A percentile compares a stretch with the other conserved stretches of the same genome.
Evolutionary conservation across 2,329 filamentous ascomycete species (phyloP).

Genomic region (Phaeophleospora eucalypticola): DNA sequence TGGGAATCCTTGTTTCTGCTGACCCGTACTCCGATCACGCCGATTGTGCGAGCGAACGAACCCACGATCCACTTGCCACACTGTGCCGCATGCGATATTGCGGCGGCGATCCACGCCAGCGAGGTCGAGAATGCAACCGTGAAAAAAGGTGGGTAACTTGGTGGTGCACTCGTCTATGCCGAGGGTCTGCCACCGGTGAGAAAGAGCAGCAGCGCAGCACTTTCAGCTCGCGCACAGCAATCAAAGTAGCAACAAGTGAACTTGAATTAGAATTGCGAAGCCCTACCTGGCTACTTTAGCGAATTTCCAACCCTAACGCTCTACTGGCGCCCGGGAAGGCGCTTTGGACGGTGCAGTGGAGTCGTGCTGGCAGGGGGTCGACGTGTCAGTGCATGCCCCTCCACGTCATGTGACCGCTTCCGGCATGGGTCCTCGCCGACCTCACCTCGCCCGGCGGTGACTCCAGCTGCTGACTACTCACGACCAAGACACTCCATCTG

Average conservation of each 20-base stretch:
- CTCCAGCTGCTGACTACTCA: not conserved
- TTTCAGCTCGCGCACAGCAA: not conserved
- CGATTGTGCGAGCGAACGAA: no score
- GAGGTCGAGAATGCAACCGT: no score
- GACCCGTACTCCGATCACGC: no score
- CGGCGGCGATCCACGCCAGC: no score
- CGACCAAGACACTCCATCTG: no score
- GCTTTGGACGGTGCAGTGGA: not conserved
- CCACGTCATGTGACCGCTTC: not conserved
- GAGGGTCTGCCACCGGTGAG: not conserved
- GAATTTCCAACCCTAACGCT: not conserved
- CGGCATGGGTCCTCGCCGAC: not conserved
- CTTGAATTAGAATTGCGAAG: not conserved
- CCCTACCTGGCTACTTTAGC: not conserved
- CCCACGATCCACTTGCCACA: no score
- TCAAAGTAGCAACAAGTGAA: not conserved
- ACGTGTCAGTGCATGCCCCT: not conserved
- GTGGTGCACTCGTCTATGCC: not conserved
- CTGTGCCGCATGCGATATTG: no score
- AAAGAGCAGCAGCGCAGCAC: not conserved
- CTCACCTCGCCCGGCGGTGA: not conserved
- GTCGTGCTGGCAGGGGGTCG: not conserved
- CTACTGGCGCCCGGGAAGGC: not conserved
- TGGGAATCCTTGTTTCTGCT: no score
- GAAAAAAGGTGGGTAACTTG: not conserved